phyloP scores from a whole-genome alignment of 495 filamentous ascomycete species.

The Hypoxylon rickii region DNA sequence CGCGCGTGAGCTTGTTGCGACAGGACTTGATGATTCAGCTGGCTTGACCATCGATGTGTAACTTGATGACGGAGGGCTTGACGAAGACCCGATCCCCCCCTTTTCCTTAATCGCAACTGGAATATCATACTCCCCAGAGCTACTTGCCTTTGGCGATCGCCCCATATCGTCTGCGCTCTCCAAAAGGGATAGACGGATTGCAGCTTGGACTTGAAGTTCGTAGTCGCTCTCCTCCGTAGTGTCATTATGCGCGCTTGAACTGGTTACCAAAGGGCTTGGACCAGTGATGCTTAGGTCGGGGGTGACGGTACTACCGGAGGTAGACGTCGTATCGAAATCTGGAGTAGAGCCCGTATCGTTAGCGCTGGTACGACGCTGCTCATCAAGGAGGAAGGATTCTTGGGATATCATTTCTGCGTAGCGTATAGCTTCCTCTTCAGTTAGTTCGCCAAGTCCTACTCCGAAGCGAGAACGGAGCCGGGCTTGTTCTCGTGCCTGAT shows the following conservation, averaged over 20 bases:
- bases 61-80: slow-evolving; percentile 45
- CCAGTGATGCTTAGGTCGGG: slow-evolving; percentile 55
- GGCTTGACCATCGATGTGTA: slow-evolving; percentile 37
- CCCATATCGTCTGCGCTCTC: slow-evolving; percentile 52
- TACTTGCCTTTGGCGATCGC: slow-evolving; percentile 35
- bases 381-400: slow-evolving; percentile 69
- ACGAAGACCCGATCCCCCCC: slow-evolving; percentile 39
- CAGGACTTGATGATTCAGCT: slow-evolving; percentile 25
- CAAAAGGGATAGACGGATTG: slow-evolving; percentile 76
- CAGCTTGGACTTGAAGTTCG: slow-evolving; percentile 78
- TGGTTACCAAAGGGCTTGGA: slow-evolving; percentile 39
- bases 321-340: slow-evolving; percentile 56
- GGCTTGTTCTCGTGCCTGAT: slow-evolving; percentile 60
- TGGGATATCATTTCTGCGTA: slow-evolving; percentile 90
- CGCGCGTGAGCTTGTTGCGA: slow-evolving; percentile 22
- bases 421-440: slow-evolving; percentile 84
- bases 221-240: slow-evolving; percentile 61
- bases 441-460: slow-evolving; percentile 75
- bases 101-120: slow-evolving; percentile 57
- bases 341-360: slow-evolving; percentile 57
- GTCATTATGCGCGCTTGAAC: slow-evolving; percentile 48
- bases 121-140: slow-evolving; percentile 53
- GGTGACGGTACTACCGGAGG: slow-evolving; percentile 54
- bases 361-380: slow-evolving; percentile 56
- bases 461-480: slow-evolving; percentile 79